Conservation (phyloP, 2,329 filamentous ascomycete genomes). For the Claviceps sorghi region DNA sequence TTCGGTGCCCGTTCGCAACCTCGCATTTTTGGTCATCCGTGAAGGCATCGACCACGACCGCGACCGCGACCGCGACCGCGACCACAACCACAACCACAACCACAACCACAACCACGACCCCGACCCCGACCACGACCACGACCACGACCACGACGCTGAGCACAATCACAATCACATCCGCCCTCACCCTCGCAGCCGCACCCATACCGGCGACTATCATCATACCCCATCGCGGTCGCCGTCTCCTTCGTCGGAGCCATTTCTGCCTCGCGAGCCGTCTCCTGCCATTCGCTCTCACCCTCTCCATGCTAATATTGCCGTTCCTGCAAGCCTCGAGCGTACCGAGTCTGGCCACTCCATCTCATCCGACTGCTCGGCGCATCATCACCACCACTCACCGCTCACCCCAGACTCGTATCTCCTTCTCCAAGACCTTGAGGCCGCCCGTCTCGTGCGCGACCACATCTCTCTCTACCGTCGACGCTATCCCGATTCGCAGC, state of each 20-base stretch:
- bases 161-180: conserved; percentile 7
- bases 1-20: conserved; percentile 18
- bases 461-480: conserved; percentile 31
- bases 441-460: conserved; percentile 32
- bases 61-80: conserved; percentile 4
- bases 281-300: background rate
- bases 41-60: conserved; percentile 13
- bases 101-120: conserved; percentile 6
- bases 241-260: conserved; percentile 10
- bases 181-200: background rate
- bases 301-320: background rate
- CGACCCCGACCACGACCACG: conserved; percentile 3
- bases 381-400: conserved; percentile 14
- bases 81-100: conserved; percentile 6
- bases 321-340: conserved; percentile 26
- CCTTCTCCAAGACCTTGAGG: conserved; percentile 24
- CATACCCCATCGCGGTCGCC: conserved; percentile 9
- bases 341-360: conserved; percentile 36
- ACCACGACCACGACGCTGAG: conserved; percentile 2
- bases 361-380: conserved; percentile 22
- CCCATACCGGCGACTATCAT: conserved; percentile 7
- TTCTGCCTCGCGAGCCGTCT: background rate
- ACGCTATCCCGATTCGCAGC: conserved; percentile 33
- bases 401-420: conserved; percentile 12
- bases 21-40: conserved; percentile 25